phyloP scores from a whole-genome alignment of 345 rosid species.

The Heritiera fomes region DNA sequence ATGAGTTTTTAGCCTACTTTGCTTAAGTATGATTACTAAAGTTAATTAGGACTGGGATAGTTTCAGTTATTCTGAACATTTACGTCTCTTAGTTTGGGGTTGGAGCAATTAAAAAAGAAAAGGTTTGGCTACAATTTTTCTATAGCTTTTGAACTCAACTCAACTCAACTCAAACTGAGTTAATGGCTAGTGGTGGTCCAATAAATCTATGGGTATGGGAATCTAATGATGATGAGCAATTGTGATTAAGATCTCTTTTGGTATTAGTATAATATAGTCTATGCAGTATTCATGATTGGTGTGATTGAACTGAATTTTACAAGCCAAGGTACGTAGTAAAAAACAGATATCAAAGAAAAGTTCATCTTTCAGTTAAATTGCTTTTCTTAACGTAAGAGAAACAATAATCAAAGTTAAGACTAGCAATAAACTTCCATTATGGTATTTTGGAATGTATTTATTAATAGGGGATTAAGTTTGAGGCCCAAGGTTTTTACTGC shows the following conservation, averaged over 20 bases:
- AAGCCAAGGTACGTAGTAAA: slow-evolving; percentile 22
- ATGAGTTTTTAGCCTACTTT: neutral
- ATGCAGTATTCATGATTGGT: slow-evolving; percentile 32
- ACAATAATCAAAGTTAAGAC: neutral
- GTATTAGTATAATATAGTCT: slow-evolving; percentile 17
- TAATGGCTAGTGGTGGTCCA: slow-evolving; percentile 29
- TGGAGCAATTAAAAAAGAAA: neutral
- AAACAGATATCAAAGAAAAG: neutral
- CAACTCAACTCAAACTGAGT: neutral
- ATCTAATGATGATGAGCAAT: slow-evolving; percentile 44
- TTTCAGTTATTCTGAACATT: too few species aligned
- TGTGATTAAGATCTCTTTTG: slow-evolving; percentile 29
- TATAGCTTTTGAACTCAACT: too few species aligned
- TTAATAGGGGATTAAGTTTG: neutral
- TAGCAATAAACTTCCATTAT: slow-evolving; percentile 6
- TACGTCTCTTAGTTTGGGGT: too few species aligned
- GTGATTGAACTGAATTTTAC: slow-evolving; percentile 29
- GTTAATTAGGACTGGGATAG: too few species aligned
- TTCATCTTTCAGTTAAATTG: neutral
- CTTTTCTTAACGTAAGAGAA: neutral
- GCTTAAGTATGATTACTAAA: neutral
- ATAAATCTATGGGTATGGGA: slow-evolving; percentile 36
- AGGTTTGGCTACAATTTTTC: neutral
- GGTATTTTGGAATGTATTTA: neutral
- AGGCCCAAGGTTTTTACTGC: neutral